Evolutionary conservation across 2,329 filamentous ascomycete genomes (phyloP).

Genomic region (Davidsoniella australis): DNA sequence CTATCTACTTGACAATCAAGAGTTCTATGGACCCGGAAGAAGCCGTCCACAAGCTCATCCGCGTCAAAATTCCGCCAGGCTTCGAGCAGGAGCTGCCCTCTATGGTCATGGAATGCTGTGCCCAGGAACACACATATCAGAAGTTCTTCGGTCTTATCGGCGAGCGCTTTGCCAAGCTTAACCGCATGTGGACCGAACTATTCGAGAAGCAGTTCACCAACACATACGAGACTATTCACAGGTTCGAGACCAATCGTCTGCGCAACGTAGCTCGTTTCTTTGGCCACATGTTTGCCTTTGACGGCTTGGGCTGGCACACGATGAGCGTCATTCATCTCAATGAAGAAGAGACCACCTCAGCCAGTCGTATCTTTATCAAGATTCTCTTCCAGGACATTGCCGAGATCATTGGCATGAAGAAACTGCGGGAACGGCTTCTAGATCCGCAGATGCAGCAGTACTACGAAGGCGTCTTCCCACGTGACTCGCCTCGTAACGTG

Average conservation of each 20-base stretch:
- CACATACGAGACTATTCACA: constrained; percentile 95
- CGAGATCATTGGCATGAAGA: constrained; percentile 71
- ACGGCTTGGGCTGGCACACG: constrained; percentile 85
- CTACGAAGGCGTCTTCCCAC: constrained; percentile 76
- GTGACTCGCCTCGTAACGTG: constrained; percentile 73
- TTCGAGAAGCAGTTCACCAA: constrained; percentile 82
- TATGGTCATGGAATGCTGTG: constrained; percentile 95
- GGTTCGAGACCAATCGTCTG: constrained; percentile 87
- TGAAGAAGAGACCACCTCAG: constrained; percentile 92
- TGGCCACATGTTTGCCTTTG: constrained; percentile 72
- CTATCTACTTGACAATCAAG: constrained; percentile 96
- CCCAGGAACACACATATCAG: constrained; percentile 89
- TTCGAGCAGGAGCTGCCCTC: constrained; percentile 81
- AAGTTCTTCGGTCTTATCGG: constrained; percentile 94
- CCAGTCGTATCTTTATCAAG: constrained; percentile 95
- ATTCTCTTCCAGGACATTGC: constrained; percentile 87
- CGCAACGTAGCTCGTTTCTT: constrained; percentile 94
- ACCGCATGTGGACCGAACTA: constrained; percentile 81
- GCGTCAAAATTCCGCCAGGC: constrained; percentile 71
- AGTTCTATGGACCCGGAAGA: constrained; percentile 92
- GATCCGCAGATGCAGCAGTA: constrained; percentile 64
- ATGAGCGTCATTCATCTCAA: constrained; percentile 74
- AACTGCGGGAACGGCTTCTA: constrained; percentile 56
- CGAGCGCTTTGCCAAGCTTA: constrained; percentile 89
- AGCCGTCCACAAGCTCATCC: constrained; percentile 93